Evolutionary conservation across 352 stramenopile species (phyloP).

Genomic region (Thraustochytrium sp.): DNA sequence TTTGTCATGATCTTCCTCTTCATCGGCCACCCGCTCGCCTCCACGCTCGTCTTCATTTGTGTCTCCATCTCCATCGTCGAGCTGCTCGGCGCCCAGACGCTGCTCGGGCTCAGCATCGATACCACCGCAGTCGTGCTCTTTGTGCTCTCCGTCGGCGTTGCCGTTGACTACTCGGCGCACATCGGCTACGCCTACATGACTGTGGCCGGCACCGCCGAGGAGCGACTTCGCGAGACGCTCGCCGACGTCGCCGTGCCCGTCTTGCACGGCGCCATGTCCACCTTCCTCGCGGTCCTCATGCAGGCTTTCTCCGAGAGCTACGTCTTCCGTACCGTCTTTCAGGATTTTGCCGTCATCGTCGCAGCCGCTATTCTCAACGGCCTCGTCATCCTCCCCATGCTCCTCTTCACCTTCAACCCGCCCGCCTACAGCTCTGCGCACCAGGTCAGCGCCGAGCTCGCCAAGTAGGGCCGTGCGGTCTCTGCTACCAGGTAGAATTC

Average conservation of each 20-base stretch:
- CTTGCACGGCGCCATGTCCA: slow-evolving; percentile 62
- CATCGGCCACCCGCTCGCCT: slow-evolving; percentile 57
- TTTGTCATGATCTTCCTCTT: slow-evolving; percentile 62
- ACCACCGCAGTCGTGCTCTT: slow-evolving; percentile 46
- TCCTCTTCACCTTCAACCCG: slow-evolving; percentile 61
- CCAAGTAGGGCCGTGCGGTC: not conserved
- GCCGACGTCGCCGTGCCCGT: slow-evolving; percentile 64
- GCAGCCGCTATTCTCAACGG: slow-evolving; percentile 59
- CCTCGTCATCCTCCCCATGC: slow-evolving; percentile 61
- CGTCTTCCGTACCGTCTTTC: slow-evolving; percentile 64
- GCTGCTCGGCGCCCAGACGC: slow-evolving; percentile 63
- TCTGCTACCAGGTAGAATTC: not conserved
- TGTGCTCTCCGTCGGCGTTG: slow-evolving; percentile 52
- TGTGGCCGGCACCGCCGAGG: slow-evolving; percentile 53
- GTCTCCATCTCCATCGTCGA: slow-evolving; percentile 62
- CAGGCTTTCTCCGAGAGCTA: slow-evolving; percentile 60
- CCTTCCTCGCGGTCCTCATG: slow-evolving; percentile 67
- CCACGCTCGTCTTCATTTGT: slow-evolving; percentile 62
- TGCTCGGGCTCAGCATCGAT: slow-evolving; percentile 59
- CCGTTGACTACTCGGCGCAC: slow-evolving; percentile 64
- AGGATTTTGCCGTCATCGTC: slow-evolving; percentile 64
- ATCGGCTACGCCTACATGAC: slow-evolving; percentile 62
- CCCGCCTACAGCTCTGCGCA: not conserved
- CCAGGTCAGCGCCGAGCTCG: not conserved
- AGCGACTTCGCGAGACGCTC: slow-evolving; percentile 54